Evolutionary conservation across 169 alveolate species (phyloP).

Genomic region (Eimeria necatrix): DNA sequence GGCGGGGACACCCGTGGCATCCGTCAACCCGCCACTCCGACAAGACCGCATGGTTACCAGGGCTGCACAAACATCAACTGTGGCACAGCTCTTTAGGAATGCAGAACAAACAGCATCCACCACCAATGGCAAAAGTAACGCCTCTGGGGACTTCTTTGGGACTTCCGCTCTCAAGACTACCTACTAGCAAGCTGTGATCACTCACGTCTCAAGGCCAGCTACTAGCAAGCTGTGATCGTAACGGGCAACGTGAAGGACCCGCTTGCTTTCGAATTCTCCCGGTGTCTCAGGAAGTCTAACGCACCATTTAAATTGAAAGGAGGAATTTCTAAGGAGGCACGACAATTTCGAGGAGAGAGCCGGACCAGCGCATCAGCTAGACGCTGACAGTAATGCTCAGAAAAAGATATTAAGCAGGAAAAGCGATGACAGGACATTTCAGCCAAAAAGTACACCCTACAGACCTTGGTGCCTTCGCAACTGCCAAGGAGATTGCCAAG

Average conservation of each 20-base stretch:
- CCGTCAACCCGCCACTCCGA: neutral
- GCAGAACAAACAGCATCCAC: neutral
- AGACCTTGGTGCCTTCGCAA: neutral
- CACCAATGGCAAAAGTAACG: constrained; percentile 25
- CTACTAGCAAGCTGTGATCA: too few relatives aligned
- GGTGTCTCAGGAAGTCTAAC: neutral
- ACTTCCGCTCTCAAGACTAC: too few relatives aligned
- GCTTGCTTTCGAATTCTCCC: neutral
- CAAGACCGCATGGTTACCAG: neutral
- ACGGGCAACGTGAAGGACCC: neutral
- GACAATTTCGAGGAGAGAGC: too few relatives aligned
- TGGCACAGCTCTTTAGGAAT: neutral
- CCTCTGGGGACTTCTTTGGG: neutral
- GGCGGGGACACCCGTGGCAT: constrained; percentile 54
- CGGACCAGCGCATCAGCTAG: too few relatives aligned
- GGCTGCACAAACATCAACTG: neutral
- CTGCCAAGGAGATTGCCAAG: constrained; percentile 13
- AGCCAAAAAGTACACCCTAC: neutral
- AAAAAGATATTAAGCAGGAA: too few relatives aligned
- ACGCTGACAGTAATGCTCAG: too few relatives aligned
- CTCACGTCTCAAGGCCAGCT: neutral
- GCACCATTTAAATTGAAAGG: too few relatives aligned
- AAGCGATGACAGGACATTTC: neutral
- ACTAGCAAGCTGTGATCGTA: constrained; percentile 10
- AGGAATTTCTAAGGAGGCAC: too few relatives aligned